phyloP scores from a whole-genome alignment of 164 flowering plant species.

The Vitis labrusca region DNA sequence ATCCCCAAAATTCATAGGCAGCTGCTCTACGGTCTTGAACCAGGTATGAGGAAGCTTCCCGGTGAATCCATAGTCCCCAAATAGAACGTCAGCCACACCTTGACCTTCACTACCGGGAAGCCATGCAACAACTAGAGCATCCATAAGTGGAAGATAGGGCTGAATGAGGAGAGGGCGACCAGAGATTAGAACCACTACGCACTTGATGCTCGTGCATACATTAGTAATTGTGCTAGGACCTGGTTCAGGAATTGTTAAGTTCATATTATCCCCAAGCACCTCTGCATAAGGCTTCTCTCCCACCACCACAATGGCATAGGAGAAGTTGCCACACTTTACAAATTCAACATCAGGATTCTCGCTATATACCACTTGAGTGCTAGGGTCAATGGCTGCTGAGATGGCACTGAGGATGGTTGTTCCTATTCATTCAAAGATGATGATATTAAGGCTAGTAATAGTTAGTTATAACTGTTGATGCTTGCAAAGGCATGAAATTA shows the following conservation, averaged over 20 bases:
- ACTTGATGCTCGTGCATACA: conserved; percentile 24
- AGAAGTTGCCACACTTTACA: conserved; percentile 18
- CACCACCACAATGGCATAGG: conserved; percentile 31
- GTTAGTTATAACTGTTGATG: no score
- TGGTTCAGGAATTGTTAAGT: conserved; percentile 25
- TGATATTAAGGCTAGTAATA: background rate
- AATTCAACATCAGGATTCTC: conserved; percentile 17
- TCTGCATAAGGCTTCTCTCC: conserved; percentile 38
- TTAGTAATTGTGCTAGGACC: conserved; percentile 19
- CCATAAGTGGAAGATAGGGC: conserved; percentile 20
- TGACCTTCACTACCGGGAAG: conserved; percentile 38
- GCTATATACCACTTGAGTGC: conserved; percentile 19
- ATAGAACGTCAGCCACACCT: conserved; percentile 35
- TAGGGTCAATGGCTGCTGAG: conserved; percentile 8
- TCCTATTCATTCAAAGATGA: conserved; percentile 11
- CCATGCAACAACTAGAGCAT: conserved; percentile 40
- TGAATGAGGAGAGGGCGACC: conserved; percentile 29
- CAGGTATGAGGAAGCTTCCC: conserved; percentile 33
- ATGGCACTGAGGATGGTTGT: conserved; percentile 27
- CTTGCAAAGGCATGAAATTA: no score
- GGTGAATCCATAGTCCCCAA: conserved; percentile 36
- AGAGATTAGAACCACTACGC: conserved; percentile 26
- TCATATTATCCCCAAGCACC: conserved; percentile 22
- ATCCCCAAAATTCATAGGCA: conserved; percentile 38
- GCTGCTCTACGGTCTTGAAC: conserved; percentile 32